phyloP scores from a whole-genome alignment of 768 basidiomycete species.

The Podaxis mareebaensis region DNA sequence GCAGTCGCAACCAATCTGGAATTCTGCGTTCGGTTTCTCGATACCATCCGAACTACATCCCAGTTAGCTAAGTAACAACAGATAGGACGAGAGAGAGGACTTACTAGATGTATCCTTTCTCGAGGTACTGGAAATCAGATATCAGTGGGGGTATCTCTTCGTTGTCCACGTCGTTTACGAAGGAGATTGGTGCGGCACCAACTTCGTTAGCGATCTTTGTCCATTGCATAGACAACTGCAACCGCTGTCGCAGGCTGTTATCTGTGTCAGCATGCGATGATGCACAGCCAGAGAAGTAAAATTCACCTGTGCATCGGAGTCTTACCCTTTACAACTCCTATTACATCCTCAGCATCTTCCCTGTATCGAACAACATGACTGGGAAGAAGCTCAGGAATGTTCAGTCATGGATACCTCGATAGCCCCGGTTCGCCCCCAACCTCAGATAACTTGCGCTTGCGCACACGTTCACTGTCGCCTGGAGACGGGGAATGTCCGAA shows the following conservation, averaged over 20 bases:
- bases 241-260: not conserved
- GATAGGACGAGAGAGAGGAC: constrained; percentile 21
- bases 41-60: constrained; percentile 18
- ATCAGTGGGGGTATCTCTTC: constrained; percentile 46
- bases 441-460: constrained; percentile 1
- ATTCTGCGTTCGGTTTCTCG: constrained; percentile 22
- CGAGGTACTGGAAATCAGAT: constrained; percentile 50
- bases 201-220: constrained; percentile 32
- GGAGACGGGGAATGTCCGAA: not conserved
- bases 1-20: constrained; percentile 49
- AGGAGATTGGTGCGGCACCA: constrained; percentile 33
- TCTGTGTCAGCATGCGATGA: not conserved
- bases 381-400: not conserved
- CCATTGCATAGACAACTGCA: constrained; percentile 3
- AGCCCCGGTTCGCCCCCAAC: not conserved
- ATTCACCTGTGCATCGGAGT: not conserved
- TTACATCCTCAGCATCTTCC: not conserved
- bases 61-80: constrained; percentile 20
- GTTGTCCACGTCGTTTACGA: constrained; percentile 43
- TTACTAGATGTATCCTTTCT: constrained; percentile 50
- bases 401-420: constrained; percentile 4
- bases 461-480: not conserved
- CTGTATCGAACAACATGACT: constrained; percentile 3
- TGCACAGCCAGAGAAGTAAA: not conserved
- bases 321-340: not conserved